These are phyloP conservation scores for Exophiala sp. DNA, from an alignment of 2,329 filamentous ascomycete genomes.

Conservation along the genomic window DNA sequence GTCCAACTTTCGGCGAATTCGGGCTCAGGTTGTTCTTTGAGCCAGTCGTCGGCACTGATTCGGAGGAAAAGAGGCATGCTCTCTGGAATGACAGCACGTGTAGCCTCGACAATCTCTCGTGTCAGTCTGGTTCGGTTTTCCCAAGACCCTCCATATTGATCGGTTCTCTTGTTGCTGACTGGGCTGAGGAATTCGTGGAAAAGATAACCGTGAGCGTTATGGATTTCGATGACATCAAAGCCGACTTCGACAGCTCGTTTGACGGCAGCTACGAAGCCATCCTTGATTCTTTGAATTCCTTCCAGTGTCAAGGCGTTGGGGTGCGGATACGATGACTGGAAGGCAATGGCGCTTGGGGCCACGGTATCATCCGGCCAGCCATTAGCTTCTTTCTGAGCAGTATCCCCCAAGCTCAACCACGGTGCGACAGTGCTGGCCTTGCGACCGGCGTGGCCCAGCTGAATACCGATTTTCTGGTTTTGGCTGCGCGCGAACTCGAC, in stretches of 20 bases:
- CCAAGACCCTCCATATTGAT: conserved; percentile 51
- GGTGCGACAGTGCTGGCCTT: conserved; percentile 61
- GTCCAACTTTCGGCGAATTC: conserved; percentile 64
- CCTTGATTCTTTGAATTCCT: conserved; percentile 56
- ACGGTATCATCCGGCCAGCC: conserved; percentile 55
- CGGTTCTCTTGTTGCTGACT: conserved; percentile 63
- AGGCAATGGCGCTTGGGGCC: conserved; percentile 60
- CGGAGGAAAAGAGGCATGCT: conserved; percentile 70
- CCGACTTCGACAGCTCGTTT: conserved; percentile 64
- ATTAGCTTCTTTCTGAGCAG: conserved; percentile 54
- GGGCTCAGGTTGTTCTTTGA: conserved; percentile 56
- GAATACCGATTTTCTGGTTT: conserved; percentile 68
- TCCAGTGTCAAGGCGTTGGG: conserved; percentile 66
- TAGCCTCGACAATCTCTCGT: conserved; percentile 63
- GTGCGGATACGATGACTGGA: conserved; percentile 56
- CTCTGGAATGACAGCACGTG: conserved; percentile 61
- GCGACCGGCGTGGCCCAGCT: conserved; percentile 72
- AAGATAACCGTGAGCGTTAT: conserved; percentile 76
- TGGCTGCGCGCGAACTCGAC: conserved; percentile 46
- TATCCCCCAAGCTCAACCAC: conserved; percentile 57
- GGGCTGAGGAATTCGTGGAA: conserved; percentile 68
- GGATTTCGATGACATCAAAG: conserved; percentile 75
- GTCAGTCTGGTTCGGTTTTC: conserved; percentile 66
- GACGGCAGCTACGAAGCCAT: conserved; percentile 40
- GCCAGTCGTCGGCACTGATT: conserved; percentile 72